Conservation (phyloP, 2,329 filamentous ascomycete genomes). For the Ascochyta fabae region DNA sequence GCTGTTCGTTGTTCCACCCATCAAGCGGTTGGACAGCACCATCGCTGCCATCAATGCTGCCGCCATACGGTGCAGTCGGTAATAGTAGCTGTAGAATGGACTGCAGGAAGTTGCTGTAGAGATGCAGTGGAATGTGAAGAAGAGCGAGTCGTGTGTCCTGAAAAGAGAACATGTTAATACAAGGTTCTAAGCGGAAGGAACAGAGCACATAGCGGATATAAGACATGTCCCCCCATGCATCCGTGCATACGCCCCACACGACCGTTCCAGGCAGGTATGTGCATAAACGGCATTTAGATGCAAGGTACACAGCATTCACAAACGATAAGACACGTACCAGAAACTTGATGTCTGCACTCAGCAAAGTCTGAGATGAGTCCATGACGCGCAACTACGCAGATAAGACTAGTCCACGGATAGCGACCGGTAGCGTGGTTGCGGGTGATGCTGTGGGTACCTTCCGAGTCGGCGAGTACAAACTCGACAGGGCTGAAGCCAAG, state of each 20-base stretch:
- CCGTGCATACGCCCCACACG: conserved; percentile 37
- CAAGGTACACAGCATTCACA: conserved; percentile 30
- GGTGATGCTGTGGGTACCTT: conserved; percentile 37
- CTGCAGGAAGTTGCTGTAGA: conserved; percentile 80
- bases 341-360: conserved; percentile 58
- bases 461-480: conserved; percentile 29
- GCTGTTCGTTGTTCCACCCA: conserved; percentile 64
- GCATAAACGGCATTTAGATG: conserved; percentile 19
- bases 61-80: conserved; percentile 58
- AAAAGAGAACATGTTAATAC: conserved; percentile 47
- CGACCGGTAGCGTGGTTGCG: conserved; percentile 37
- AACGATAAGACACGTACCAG: conserved; percentile 49
- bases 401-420: conserved; percentile 42
- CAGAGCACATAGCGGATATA: conserved; percentile 26
- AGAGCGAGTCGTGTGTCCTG: conserved; percentile 88
- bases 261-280: conserved; percentile 35
- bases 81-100: conserved; percentile 86
- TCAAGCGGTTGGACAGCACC: conserved; percentile 45
- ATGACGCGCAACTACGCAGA: conserved; percentile 43
- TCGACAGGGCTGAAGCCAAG: conserved; percentile 39
- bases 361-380: conserved; percentile 54
- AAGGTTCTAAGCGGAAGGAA: conserved; percentile 1
- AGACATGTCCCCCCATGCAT: conserved; percentile 36
- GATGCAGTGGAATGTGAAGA: conserved; percentile 84
- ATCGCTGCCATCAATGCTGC: conserved; percentile 30